Evolutionary conservation across 768 basidiomycete species (phyloP), one percentile per base, ranked within the genome.

Genomic region (Mycena galopus): DNA sequence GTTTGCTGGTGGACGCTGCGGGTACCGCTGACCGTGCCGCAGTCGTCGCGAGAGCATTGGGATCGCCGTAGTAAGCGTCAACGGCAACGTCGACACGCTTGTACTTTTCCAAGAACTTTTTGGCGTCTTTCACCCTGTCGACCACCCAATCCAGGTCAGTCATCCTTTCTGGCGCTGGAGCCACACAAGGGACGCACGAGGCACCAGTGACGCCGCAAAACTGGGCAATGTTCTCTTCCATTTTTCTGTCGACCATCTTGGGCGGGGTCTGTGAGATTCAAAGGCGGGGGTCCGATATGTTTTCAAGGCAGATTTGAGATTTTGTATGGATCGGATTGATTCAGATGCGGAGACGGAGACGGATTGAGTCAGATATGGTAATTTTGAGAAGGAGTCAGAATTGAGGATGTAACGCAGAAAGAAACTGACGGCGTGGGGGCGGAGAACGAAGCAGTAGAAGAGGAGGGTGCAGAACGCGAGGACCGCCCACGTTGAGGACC

Each of bases 1-100:
- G 79, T 75, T 88, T 92, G 82, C 85, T 86, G 16, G 87, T 86
- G 10, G 89, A 90, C 9, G 87, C 85, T 10, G 70, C 56, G 67
- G 67, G 66, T 76, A 78, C 77, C 74, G 79, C 33, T 69, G 9
- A 42, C 19, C 56, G 6, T 23, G 66, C 61, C 1, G 79, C 44
- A 56, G 71, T 64, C 25, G 75, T 65, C n/a, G 75, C 66, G 58
- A 86, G 80, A 27, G 81, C 81, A 64, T 79, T 77, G 29, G 88
- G 86, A 65, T 93, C 88, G 75, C 88, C 89, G 82, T 88, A 93
- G 79, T 86, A 95, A 1, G 92, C 90, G 79, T 95, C 92, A 55
- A 94, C 82, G 27, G 94, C 94, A n/a, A 85, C 80, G 65, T 95
- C 94, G 51, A 93, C 81, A 42, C 90, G 88, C 75, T 89, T 91